These are phyloP conservation scores for Fomes fomentarius DNA, from an alignment of 1,284 basidiomycete species.

Conservation along the genomic window DNA sequence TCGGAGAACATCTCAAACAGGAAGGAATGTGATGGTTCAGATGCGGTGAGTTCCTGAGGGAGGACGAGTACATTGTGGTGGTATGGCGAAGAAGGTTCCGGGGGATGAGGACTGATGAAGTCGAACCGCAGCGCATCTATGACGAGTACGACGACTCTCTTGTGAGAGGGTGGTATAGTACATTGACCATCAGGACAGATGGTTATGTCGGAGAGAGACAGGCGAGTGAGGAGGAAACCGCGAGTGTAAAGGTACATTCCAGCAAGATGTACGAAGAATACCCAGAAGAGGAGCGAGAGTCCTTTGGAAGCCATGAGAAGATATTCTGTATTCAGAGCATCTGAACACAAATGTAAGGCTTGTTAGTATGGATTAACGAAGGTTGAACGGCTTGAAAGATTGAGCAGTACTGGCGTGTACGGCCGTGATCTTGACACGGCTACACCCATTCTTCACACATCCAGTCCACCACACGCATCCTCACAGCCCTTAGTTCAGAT, in stretches of 20 bases:
- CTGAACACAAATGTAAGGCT: too few relatives aligned
- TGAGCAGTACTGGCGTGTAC: too few relatives aligned
- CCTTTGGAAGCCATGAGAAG: constrained; percentile 27
- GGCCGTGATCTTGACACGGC: too few relatives aligned
- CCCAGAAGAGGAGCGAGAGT: constrained; percentile 52
- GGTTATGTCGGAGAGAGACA: constrained; percentile 71
- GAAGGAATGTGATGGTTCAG: constrained; percentile 73
- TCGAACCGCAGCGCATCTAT: constrained; percentile 96
- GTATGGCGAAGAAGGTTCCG: constrained; percentile 61
- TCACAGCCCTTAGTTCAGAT: too few relatives aligned
- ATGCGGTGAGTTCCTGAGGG: constrained; percentile 70
- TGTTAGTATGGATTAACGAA: too few relatives aligned
- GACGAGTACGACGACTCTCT: constrained; percentile 82
- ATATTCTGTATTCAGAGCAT: constrained; percentile 18
- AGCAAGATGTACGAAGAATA: constrained; percentile 61
- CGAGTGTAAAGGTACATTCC: constrained; percentile 83
- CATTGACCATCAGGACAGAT: constrained; percentile 48
- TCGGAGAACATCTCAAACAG: constrained; percentile 91
- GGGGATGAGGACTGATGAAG: constrained; percentile 81
- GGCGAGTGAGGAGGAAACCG: constrained; percentile 86
- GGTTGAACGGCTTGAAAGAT: too few relatives aligned
- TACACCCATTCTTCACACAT: too few relatives aligned
- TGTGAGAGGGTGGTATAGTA: constrained; percentile 67
- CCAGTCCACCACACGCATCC: too few relatives aligned
- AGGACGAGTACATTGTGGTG: constrained; percentile 86